These are phyloP conservation scores for Gossypium gossypioides DNA, from an alignment of 441 rosid genomes.

Conservation along the genomic window DNA sequence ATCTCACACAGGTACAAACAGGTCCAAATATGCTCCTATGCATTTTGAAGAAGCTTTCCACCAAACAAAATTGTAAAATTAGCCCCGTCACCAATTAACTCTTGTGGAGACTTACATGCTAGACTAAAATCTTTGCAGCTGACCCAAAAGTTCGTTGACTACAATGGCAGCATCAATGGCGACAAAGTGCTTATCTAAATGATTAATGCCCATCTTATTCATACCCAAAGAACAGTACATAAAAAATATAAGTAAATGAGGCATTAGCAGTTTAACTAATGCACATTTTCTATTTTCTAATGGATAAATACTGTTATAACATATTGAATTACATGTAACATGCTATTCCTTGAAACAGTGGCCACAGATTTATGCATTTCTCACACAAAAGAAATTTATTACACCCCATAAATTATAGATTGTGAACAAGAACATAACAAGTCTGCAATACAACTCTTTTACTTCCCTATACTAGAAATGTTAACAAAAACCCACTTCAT, in stretches of 20 bases:
- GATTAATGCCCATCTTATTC: slow-evolving; percentile 94
- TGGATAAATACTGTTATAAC: background rate
- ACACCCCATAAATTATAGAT: background rate
- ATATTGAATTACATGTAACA: background rate
- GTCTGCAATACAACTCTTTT: background rate
- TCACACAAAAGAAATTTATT: background rate
- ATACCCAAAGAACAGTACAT: slow-evolving; percentile 37
- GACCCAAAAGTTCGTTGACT: slow-evolving; percentile 83
- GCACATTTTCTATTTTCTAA: background rate
- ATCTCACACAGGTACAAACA: slow-evolving; percentile 90
- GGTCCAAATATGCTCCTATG: slow-evolving; percentile 85
- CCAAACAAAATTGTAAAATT: slow-evolving; percentile 81
- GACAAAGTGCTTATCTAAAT: slow-evolving; percentile 76
- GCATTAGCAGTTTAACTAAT: background rate
- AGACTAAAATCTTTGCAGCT: slow-evolving; percentile 85
- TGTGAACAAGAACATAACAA: background rate
- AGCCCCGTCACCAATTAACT: slow-evolving; percentile 90
- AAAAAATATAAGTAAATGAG: background rate
- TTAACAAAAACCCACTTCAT: background rate
- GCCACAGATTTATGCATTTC: background rate
- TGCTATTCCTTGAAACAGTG: background rate
- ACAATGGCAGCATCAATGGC: slow-evolving; percentile 86
- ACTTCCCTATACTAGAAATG: background rate
- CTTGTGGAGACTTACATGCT: slow-evolving; percentile 89
- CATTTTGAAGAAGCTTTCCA: slow-evolving; percentile 87